Base-by-base conservation (phyloP, 768 basidiomycete genomes). In the Leccinum variicolor region DNA sequence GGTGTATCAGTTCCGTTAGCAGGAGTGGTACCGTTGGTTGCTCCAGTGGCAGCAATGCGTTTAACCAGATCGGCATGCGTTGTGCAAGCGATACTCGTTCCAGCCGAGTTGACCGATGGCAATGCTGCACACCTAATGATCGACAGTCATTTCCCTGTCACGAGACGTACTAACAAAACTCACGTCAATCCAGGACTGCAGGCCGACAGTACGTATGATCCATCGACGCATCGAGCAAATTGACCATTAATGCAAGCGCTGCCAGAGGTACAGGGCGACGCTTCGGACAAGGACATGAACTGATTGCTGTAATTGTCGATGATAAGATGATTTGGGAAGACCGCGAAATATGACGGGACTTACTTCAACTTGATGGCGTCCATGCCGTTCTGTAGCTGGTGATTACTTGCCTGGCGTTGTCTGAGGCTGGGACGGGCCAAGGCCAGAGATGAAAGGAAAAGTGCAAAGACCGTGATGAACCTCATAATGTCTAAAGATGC, bases 201-300 rank as follows among this genome's bases (percentile, higher is more conserved):
- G 11, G 68, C 15, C 26, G 66, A 62, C 26, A 66, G 52, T 49
- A 73, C 67, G 52, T 74, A 78, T 52, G 66, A 62, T 53, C 81
- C 82, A 29, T 67, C 70, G 15, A 81, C 81, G 64, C 86, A 87
- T 58, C 82, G 83, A 1, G 84, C 84, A 56, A 86, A 81, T 33
- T 76, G 59, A 36, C 69, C 65, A 59, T 73, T 68, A 10, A 84
- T 68, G 62, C 85, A 87, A 8, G 83, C 82, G 39, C 77, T 64
- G 15, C 77, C 77, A 48, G 60, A 72, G 8, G 62, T 66, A 39
- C 73, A 74, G 56, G 78, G 76, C 13, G 77, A 63, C 11, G 73
- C 73, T 39, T 62, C 6, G 6, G 57, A 64, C 53, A 67, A 36
- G 1, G 60, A 53, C 33, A 19, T 9, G 45, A 66, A 71, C 39